Base-by-base conservation (phyloP, 306 rosid species). In the Ormosia semicastrata region DNA sequence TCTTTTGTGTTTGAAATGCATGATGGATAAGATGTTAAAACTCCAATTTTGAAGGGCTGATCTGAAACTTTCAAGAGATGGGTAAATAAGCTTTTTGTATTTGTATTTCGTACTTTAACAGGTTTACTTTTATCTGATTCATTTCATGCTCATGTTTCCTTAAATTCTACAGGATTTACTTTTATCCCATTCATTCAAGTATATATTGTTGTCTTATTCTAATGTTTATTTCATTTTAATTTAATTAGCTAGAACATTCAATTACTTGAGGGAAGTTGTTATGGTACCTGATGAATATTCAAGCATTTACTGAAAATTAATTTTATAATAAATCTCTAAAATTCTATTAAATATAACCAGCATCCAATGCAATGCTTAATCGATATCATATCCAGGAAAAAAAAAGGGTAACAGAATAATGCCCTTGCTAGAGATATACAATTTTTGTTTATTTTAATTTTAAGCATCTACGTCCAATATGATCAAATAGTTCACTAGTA, bases 31-130 rank as follows among this genome's bases (percentile, higher is more conserved):
- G 72, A 68, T 79, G 71, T 76, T 73, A 81, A 81, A 75, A 34
- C 40, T 69, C 57, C 84, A 73, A 15, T 78, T 81, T 87, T 87
- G 74, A 80, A 56, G 84, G 36, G 33, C 40, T 40, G 65, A 76
- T 32, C 75, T 65, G 65, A 72, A 70, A 71, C 75, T 76, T 71
- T 50, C 77, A 37, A 64, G 75, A 59, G 81, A 80, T 66, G 53
- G 83, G 64, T 74, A 76, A 52, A 54, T 49, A 46, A 59, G 40
- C 2, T 76, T 76, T 75, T 76, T 59, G 67, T 60, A 70, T 64
- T 84, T 81, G 79, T 77, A 57, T 71, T 37, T 71, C 33, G 47
- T 43, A 5, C 29, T 36, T 74, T 12, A 7, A 39, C 69, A 57
- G 58, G 59, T 58, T 32, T 12, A 64, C 79, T 43, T 63, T 70